A percentile compares a stretch with the other conserved stretches of the same genome.
phyloP scores from a whole-genome alignment of 116 monocot species.

The Iris pallida region DNA sequence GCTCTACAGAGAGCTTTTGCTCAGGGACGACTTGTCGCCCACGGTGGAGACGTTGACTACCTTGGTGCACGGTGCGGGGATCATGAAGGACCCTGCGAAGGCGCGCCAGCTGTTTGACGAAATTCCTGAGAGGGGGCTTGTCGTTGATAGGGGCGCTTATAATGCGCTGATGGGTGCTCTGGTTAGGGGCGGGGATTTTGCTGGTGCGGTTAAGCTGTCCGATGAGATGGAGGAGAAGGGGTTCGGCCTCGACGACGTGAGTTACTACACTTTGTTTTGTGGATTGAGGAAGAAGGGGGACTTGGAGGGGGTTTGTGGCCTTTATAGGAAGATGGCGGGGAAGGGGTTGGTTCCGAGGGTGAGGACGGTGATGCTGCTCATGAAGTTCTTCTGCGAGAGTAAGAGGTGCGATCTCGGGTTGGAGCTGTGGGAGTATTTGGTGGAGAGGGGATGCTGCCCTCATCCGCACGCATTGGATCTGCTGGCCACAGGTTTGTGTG shows the following conservation, averaged over 20 bases:
- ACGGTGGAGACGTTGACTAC: constrained; percentile 67
- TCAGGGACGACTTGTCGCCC: constrained; percentile 19
- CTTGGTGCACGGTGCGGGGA: constrained; percentile 64
- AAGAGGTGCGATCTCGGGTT: constrained; percentile 49
- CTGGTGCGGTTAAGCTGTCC: constrained; percentile 33
- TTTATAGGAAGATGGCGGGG: constrained; percentile 53
- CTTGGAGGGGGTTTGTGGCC: constrained; percentile 29
- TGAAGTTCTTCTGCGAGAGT: constrained; percentile 71
- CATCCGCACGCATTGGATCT: constrained; percentile 75
- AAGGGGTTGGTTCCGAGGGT: constrained; percentile 52
- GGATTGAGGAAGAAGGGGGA: constrained; percentile 44
- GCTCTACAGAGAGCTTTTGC: constrained; percentile 52
- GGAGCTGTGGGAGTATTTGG: constrained; percentile 70
- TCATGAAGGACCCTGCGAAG: constrained; percentile 28
- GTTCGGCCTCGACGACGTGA: constrained; percentile 57
- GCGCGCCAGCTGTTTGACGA: constrained; percentile 65
- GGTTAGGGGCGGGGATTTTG: constrained; percentile 40
- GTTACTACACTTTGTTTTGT: constrained; percentile 66
- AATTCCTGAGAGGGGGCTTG: constrained; percentile 45
- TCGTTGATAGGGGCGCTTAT: constrained; percentile 47
- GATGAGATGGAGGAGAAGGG: constrained; percentile 59
- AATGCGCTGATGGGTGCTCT: constrained; percentile 65
- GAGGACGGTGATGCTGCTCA: constrained; percentile 68
- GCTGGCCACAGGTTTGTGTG: constrained; percentile 61
- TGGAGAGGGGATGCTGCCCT: constrained; percentile 72